A percentile compares a stretch with the other conserved stretches of the same genome.
Evolutionary conservation across 768 basidiomycete species (phyloP).

Genomic region (Boletus subcaerulescens): DNA sequence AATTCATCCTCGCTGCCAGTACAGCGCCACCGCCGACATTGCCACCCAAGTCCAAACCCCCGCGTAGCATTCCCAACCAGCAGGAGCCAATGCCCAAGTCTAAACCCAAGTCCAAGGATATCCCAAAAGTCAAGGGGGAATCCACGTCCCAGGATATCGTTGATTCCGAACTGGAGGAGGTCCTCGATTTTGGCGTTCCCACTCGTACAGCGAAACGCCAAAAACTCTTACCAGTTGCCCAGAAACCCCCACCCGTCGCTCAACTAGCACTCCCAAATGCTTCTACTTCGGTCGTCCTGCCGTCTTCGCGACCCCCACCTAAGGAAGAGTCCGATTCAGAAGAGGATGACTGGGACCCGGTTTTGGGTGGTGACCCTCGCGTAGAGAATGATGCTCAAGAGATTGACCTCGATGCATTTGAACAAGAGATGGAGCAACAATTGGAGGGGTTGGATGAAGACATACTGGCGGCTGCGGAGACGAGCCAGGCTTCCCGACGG

Average conservation of each 20-base stretch:
- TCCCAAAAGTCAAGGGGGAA: conserved; percentile 24
- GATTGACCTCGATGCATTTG: conserved; percentile 36
- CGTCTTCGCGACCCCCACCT: conserved; percentile 26
- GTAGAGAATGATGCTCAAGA: conserved; percentile 31
- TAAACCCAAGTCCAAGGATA: conserved; percentile 26
- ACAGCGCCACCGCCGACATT: conserved; percentile 20
- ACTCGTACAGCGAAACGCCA: conserved; percentile 37
- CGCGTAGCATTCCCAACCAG: conserved; percentile 25
- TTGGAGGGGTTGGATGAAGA: conserved; percentile 48
- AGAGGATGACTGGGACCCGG: conserved; percentile 53
- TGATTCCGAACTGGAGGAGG: conserved; percentile 41
- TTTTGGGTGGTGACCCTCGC: conserved; percentile 27
- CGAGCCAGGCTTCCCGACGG: conserved; percentile 33
- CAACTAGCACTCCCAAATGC: conserved; percentile 41
- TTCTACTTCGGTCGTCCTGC: conserved; percentile 30
- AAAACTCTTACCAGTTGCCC: conserved; percentile 19
- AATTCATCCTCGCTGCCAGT: conserved; percentile 26
- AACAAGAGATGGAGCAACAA: conserved; percentile 35
- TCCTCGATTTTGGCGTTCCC: conserved; percentile 48
- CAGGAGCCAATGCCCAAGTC: conserved; percentile 23
- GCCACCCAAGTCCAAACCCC: conserved; percentile 34
- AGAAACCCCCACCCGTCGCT: conserved; percentile 12
- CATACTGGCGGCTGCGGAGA: conserved; percentile 43
- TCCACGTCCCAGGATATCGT: conserved; percentile 8
- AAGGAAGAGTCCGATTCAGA: conserved; percentile 43